Evolutionary conservation across 352 stramenopile genomes (phyloP), one percentile per base, ranked within the genome.

Genomic region (Globisporangium carolinianum): DNA sequence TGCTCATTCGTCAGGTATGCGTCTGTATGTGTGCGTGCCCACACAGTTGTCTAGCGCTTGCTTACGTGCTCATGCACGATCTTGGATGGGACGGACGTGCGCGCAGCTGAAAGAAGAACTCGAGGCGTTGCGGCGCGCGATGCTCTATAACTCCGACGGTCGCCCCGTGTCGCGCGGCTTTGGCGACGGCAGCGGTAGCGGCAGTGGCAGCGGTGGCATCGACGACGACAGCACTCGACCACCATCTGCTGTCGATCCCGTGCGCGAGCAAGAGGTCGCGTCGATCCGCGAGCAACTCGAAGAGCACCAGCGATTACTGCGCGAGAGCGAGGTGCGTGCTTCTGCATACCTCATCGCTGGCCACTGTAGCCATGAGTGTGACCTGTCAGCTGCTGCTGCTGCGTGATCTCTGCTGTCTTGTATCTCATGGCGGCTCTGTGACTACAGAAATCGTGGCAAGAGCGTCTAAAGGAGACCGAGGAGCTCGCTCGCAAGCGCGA

Each of bases 91-190:
- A 42, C 46, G 32, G 5, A 7, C 17, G n/a, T n/a, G 10, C 17
- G 15, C n/a, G 18, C 58, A 92, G 75, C 60, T 91, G 14, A 91
- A 91, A 75, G 82, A 91, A 62, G 82, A 91, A 32, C 66, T 94
- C 0, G 80, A 92, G 36, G 67, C 72, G 38, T 57, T 94, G 18
- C 66, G 76, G 2, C 85, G 80, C 51, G 78, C 78, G 1, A 89
- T 91, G 78, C 66, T 82, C 41, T 79, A 92, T 43, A 92, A 77
- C 51, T 73, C 71, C 6, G 73, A 77, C 38, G 50, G 69, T 55
- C 69, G 79, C 14, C 83, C 80, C 0, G 64, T 73, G 43, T 86
- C 82, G 10, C 72, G 79, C 53, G 73, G 73, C 36, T 48, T 72
- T 15, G 49, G 66, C 7, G 47, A 52, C 24, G 32, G 63, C 24